Base-by-base conservation (phyloP, 2,329 filamentous ascomycete species). In the Diaporthe batatas region DNA sequence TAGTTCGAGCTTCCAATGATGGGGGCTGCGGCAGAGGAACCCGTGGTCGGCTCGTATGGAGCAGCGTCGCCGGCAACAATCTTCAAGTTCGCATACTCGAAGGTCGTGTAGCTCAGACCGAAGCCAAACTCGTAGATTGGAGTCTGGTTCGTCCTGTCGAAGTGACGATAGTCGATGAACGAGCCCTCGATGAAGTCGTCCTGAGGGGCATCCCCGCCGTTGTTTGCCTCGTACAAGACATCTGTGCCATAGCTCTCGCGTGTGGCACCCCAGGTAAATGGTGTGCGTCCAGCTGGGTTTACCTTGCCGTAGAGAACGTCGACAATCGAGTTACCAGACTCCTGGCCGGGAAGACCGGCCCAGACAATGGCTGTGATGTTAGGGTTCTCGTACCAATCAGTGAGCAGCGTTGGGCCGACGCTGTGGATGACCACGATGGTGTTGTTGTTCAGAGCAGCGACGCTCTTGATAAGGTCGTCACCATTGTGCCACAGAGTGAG, bases 341-440 rank as follows among this genome's bases (percentile, higher is more conserved):
- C 93, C 80, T 97, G 92, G 14, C 95, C 95, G 0, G 94, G 94
- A 23, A 95, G 83, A 78, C 93, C 93, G 44, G 94, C 94, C 89
- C 92, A 96, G 1, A 97, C 80, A 69, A 97, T 94, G 51, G 94
- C 94, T 0, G 93, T 95, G 64, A 97, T 87, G 81, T 97, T 97
- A 47, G 90, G 89, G 81, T 91, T 91, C 68, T 93, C 84, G 78
- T 93, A 91, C 87, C 91, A 96, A 12, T 94, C 89, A 16, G 91
- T 90, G 32, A 98, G 83, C 0, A 97, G 84, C 6, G 97, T 93
- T 0, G 95, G 91, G 0, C 95, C 95, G 4, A 92, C 90, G 1
- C 93, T 94, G 85, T 98, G 96, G 73, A 98, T 92, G 72, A 98
- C 90, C 21, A 98, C 94, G 73, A 98, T 92, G 16, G 95, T 98